Base-by-base conservation (phyloP, 139 green algal genomes). In the Chlorella sp. region DNA sequence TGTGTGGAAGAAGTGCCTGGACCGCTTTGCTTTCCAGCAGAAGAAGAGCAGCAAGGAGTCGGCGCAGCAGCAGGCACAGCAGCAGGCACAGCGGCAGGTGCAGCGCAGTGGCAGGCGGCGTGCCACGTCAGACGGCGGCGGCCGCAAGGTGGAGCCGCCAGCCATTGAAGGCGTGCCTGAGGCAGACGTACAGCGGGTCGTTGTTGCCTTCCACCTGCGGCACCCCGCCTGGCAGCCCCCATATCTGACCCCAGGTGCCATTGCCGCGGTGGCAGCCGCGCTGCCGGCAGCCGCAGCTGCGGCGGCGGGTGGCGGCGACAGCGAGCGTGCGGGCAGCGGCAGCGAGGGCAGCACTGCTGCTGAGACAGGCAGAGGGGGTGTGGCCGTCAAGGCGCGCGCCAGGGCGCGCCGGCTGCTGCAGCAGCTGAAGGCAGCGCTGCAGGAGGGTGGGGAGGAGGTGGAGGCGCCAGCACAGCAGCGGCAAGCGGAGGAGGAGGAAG, bases 281-380 rank as follows among this genome's bases (percentile, higher is more conserved):
- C 76, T 82, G 76, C 76, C 76, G 18, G 56, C 76, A 5, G 60
- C 73, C 36, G 70, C 60, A 51, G 74, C 75, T 57, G 55, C 75
- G 56, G 36, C 75, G 56, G 36, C 16, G 25, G 25, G 44, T 44
- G 65, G 74, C 32, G 34, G 21, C 69, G 51, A 60, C 51, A 60
- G 51, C 13, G 51, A 60, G 51, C 11, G 11, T 9, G 51, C 13
- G 51, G 36, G 70, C 70, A 28, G 39, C 26, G 39, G 39, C 70
- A 28, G 69, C 75, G 32, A 41, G 6, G 72, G 41, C 23, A 60
- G 38, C 70, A 44, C 16, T 17, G 38, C 20, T 0, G 28, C 7
- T 4, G 38, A 64, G 73, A 3, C 38, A 41, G 64, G 64, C n/a
- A 56, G 28, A 41, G 26, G 26, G 39, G 38, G 26, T 41, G 9